Conservation (phyloP, 257 asterid species). For the Phtheirospermum japonicum region DNA sequence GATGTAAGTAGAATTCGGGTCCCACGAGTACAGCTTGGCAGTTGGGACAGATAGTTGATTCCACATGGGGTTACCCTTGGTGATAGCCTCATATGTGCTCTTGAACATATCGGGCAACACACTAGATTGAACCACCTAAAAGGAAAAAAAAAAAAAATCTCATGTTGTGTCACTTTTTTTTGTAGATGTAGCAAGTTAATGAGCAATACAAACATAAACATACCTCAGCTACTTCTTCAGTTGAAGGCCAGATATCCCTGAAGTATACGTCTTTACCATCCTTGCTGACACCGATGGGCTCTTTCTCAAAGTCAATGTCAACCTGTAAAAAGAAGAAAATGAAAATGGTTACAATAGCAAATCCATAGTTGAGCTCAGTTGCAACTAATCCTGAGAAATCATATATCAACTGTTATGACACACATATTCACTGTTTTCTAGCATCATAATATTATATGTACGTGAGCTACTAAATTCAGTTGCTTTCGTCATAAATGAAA, state of each 20-base stretch:
- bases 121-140: constrained; percentile 82
- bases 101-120: constrained; percentile 91
- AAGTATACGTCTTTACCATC: constrained; percentile 82
- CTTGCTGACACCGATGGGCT: constrained; percentile 88
- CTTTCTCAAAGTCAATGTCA: constrained; percentile 87
- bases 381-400: neutral
- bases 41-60: constrained; percentile 68
- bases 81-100: constrained; percentile 85
- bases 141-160: neutral
- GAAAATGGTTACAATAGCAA: neutral
- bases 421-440: too few species aligned
- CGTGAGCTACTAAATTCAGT: neutral
- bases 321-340: constrained; percentile 48
- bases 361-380: neutral
- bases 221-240: constrained; percentile 90
- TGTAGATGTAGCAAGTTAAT: constrained; percentile 21
- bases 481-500: constrained; percentile 7
- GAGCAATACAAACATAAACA: constrained; percentile 18
- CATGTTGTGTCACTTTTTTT: neutral
- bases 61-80: constrained; percentile 90
- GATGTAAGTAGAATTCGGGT: constrained; percentile 78
- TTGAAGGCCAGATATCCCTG: constrained; percentile 92
- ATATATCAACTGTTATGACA: neutral
- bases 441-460: neutral
- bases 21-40: constrained; percentile 80